Evolutionary conservation across 495 filamentous ascomycete species (phyloP), one percentile per base, ranked within the genome.

Genomic region (Aspergillus haitiensis): DNA sequence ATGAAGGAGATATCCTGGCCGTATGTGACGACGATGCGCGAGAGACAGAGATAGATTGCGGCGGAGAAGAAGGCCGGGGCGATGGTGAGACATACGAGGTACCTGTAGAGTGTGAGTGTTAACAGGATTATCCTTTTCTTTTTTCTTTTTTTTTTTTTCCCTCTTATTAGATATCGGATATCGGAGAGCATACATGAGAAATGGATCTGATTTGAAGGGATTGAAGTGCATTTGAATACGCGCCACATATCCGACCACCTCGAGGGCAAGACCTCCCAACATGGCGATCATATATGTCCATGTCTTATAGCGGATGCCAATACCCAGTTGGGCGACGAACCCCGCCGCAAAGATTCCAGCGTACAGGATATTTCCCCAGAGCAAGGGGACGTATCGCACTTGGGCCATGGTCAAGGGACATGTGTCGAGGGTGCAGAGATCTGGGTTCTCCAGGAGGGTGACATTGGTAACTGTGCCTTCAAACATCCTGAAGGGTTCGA

Each of bases 21-120:
- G 61, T 79, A 80, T 13, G 78, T 65, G 18, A 72, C 73, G 58
- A 87, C 75, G 55, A 85, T 79, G 27, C 81, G 76, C 3, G 76
- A 74, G 7, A 87, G 77, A 67, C 77, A 82, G 31, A 86, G 70
- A 62, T 87, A 87, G 62, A 87, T 80, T n/a, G 74, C 75, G 6
- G 82, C 84, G 27, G 77, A 72, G 55, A 86, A 66, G 61, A 87
- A 82, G 52, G 82, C 82, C 2, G 83, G 82, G 11, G 72, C 81
- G 59, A 85, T 81, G 7, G 82, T 85, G 13, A 85, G 72, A 40
- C 60, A 65, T 61, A 86, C 75, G 31, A 84, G 69, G 56, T 82
- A 79, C 31, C 72, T 78, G 46, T 16, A 1, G 2, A 18, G 9
- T 18, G 9, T 12, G 2, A 1, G 40, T 4, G 13, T 56, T 48